Base-by-base conservation (phyloP, 352 stramenopile genomes). In the Hyaloperonospora brassicae region DNA sequence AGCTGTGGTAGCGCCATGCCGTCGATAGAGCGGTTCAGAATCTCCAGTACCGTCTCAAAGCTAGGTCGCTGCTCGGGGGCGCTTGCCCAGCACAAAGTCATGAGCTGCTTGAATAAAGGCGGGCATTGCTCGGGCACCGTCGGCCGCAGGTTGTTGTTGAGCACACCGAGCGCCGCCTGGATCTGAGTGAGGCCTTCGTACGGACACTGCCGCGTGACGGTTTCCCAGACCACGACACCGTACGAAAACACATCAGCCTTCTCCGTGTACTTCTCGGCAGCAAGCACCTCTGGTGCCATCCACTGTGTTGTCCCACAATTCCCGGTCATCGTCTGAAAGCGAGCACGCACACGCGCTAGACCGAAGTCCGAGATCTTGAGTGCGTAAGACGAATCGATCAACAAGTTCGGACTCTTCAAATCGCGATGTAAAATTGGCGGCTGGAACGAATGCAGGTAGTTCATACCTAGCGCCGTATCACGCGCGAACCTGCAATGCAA, bases 121-220 rank as follows among this genome's bases (percentile, higher is more conserved):
- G 83, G 80, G 36, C 83, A 93, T 13, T 77, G 64, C n/a, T 70
- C 57, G 7, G 83, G 83, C 62, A 93, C 85, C 55, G 72, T 88
- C 7, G 83, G 83, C n/a, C 83, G 79, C 52, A 93, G 53, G 41
- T 90, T 90, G 68, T 93, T 89, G 68, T 91, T 93, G 23, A 93
- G 70, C 39, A 93, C 83, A 12, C 83, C 85, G 10, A 95, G 70
- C 4, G 86, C 86, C 4, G 81, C 79, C 59, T 95, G 84, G 50
- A 97, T 95, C 53, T 95, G 88, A 22, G 87, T 86, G 50, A 97
- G 66, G 2, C 86, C 91, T 41, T 96, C 85, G 59, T 97, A 97
- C 12, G 90, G 90, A 68, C 93, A 95, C 35, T 86, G 73, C 6
- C 87, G 71, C 38, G 89, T 95, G 50, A 96, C 82, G 3, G 91